phyloP scores from a whole-genome alignment of 176 grass and related monocot genomes.

The Stipa capillata region DNA sequence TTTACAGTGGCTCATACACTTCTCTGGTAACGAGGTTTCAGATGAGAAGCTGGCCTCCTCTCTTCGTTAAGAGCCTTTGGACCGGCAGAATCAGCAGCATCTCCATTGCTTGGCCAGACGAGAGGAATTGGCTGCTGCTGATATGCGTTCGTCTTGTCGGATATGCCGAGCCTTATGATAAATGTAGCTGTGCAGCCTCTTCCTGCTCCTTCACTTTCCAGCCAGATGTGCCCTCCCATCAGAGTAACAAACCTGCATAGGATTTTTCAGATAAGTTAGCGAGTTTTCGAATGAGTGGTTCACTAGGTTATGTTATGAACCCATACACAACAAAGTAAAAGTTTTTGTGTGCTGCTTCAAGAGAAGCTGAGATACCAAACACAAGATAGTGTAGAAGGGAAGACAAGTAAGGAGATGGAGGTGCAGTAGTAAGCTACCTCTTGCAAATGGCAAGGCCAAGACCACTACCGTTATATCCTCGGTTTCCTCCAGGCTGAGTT shows the following conservation, averaged over 20 bases:
- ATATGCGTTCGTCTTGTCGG: conserved; percentile 44
- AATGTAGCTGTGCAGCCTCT: conserved; percentile 85
- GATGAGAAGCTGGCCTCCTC: conserved; percentile 15
- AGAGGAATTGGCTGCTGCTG: conserved; percentile 56
- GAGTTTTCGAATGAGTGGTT: background rate
- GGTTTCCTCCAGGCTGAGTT: conserved; percentile 48
- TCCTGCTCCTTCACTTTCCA: conserved; percentile 86
- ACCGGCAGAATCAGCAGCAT: conserved; percentile 15
- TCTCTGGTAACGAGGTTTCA: conserved; percentile 73
- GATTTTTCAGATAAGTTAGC: background rate
- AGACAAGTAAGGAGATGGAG: background rate
- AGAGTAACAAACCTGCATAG: conserved; percentile 69
- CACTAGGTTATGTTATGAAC: background rate
- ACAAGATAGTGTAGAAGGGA: conserved; percentile 19
- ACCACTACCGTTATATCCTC: conserved; percentile 61
- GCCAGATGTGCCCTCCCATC: conserved; percentile 96
- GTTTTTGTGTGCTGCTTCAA: background rate
- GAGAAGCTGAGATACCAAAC: conserved; percentile 11
- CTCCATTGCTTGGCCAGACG: conserved; percentile 32
- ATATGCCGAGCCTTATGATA: conserved; percentile 58
- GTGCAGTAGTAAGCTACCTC: conserved; percentile 33
- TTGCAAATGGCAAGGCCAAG: conserved; percentile 83
- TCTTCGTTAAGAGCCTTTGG: conserved; percentile 27
- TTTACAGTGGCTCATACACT: conserved; percentile 47
- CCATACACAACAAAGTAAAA: background rate